Percentiles rank a stretch among this genome's conserved stretches.
Conservation (phyloP, 1,284 basidiomycete genomes). For the Rhizoctonia solani region DNA sequence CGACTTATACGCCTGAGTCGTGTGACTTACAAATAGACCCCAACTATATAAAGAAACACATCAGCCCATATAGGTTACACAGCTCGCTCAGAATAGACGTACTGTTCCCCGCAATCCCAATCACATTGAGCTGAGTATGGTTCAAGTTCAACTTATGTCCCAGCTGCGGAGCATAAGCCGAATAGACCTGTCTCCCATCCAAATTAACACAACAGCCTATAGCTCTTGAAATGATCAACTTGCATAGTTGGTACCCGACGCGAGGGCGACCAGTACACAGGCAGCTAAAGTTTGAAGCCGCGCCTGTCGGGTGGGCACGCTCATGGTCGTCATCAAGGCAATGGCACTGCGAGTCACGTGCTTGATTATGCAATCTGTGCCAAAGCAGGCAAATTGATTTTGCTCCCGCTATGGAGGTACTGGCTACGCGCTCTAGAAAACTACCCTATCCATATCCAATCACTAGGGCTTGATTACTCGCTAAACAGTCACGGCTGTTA, state of each 20-base stretch:
- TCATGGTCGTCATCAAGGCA: constrained; percentile 23
- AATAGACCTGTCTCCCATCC: constrained; percentile 25
- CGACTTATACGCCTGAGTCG: constrained; percentile 3
- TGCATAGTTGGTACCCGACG: constrained; percentile 37
- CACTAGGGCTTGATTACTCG: no score
- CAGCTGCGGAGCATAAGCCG: constrained; percentile 30
- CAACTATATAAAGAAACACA: background rate
- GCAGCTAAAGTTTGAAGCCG: constrained; percentile 33
- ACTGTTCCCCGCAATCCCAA: constrained; percentile 50
- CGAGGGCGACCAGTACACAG: constrained; percentile 34
- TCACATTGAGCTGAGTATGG: constrained; percentile 75
- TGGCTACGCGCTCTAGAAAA: no score
- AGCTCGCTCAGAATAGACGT: background rate
- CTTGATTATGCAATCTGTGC: no score
- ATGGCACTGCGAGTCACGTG: background rate
- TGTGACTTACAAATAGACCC: constrained; percentile 48
- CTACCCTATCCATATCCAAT: no score
- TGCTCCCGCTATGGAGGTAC: background rate
- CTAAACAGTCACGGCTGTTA: no score
- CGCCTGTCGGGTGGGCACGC: background rate
- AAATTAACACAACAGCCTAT: background rate
- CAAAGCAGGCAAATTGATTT: background rate
- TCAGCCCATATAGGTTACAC: background rate
- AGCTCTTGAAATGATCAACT: background rate
- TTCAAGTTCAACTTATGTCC: constrained; percentile 48